phyloP scores from a whole-genome alignment of 257 asterid genomes.

The Fraxinus excelsior region DNA sequence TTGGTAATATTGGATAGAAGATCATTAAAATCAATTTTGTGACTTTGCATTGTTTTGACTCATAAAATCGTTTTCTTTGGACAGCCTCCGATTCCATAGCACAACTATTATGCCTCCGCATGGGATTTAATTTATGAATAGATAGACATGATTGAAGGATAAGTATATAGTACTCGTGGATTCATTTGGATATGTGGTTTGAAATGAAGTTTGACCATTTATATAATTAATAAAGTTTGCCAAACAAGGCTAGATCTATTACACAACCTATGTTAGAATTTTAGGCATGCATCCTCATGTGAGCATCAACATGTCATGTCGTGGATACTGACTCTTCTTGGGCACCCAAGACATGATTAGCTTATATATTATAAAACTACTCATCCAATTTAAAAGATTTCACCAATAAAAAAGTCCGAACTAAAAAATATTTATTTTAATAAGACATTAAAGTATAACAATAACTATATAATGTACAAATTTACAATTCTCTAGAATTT shows the following conservation, averaged over 20 bases:
- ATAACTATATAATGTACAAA: too few species aligned
- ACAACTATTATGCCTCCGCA: neutral
- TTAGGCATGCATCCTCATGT: neutral
- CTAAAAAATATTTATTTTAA: too few species aligned
- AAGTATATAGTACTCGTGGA: too few species aligned
- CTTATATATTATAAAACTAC: neutral
- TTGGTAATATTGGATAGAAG: conserved; percentile 8
- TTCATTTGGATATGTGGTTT: too few species aligned
- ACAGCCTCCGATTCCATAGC: neutral
- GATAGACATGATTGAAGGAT: too few species aligned
- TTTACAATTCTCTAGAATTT: too few species aligned
- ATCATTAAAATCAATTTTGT: conserved; percentile 4
- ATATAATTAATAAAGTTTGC: too few species aligned
- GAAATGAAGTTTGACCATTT: too few species aligned
- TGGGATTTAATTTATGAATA: too few species aligned
- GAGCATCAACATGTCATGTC: neutral
- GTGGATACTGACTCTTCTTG: neutral
- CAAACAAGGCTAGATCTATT: too few species aligned
- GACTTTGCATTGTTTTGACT: conserved; percentile 14
- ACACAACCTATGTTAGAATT: too few species aligned
- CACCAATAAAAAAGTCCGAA: neutral
- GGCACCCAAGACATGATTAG: neutral
- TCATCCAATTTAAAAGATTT: neutral
- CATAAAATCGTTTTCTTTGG: neutral
- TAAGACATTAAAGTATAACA: too few species aligned